Evolutionary conservation across 495 filamentous ascomycete species (phyloP).

Genomic region (Podospora tetraspora): DNA sequence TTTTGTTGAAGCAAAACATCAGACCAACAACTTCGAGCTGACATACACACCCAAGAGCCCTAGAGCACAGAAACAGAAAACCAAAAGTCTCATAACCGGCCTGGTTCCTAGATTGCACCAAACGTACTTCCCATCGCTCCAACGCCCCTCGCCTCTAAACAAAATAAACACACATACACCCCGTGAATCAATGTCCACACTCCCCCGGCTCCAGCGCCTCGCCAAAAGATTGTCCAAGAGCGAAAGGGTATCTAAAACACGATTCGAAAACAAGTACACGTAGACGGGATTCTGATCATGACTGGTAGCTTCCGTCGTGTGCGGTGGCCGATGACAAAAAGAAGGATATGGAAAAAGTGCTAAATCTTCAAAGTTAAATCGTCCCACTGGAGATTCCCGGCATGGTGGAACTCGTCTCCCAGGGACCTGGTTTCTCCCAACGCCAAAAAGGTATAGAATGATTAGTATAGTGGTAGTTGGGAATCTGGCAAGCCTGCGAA

Average conservation of each 20-base stretch:
- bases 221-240: background rate
- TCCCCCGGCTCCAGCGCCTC: conserved; percentile 2
- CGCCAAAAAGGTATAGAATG: background rate
- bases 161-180: background rate
- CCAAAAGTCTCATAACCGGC: background rate
- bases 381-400: background rate
- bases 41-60: background rate
- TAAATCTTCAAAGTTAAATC: background rate
- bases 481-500: background rate
- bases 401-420: background rate
- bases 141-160: background rate
- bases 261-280: conserved; percentile 7
- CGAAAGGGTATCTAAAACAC: conserved; percentile 25
- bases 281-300: background rate
- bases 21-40: background rate
- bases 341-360: background rate
- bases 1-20: background rate
- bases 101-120: background rate
- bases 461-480: background rate
- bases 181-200: background rate
- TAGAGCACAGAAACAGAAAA: background rate
- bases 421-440: background rate
- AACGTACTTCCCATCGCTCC: background rate
- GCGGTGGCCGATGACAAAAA: background rate
- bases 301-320: background rate